Base-by-base conservation (phyloP, 2,329 filamentous ascomycete genomes). In the Colletotrichum brevisporum region DNA sequence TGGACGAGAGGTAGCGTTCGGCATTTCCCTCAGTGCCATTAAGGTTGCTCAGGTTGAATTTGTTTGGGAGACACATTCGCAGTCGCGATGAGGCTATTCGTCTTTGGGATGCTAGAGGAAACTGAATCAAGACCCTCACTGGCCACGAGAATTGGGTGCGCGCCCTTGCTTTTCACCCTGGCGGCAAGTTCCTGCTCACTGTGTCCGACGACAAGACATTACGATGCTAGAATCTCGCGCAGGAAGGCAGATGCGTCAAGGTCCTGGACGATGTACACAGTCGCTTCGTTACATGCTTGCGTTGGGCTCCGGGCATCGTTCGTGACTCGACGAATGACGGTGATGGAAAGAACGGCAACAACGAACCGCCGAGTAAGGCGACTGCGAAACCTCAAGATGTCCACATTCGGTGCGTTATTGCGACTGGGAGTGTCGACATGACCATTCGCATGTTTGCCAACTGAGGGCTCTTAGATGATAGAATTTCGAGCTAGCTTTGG, bases 131-230 rank as follows among this genome's bases (percentile, higher is more conserved):
- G 78, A 96, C 92, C 0, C 84, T 98, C 1, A 83, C 90, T 1
- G 95, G 95, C 2, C 95, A 98, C 78, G 95, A 98, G 78, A 98
- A 98, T 78, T 98, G 95, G 95, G 90, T 98, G 9, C 90, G 94
- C 39, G 92, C 88, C 0, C 81, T 98, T 6, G 90, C 94, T 10
- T 98, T 97, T 78, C 95, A 98, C 75, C 95, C 95, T 0, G 93
- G 94, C 9, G 95, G 95, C 51, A 97, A 95, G 80, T 98, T 96
- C 76, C 86, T 98, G 1, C 82, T 98, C 6, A 95, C 92, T 6
- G 93, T 92, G 21, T 89, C 92, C 16, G 95, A 98, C 78, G 95
- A 98, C 82, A 97, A 96, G 83, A 95, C 94, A 5, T 86, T 98
- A 69, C 88, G 95, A 63, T 98, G 95, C 83, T 98, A 95, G 95